A percentile compares a stretch with the other conserved stretches of the same genome.
Evolutionary conservation across 257 asterid genomes (phyloP).

Genomic region (Solanum piurae): DNA sequence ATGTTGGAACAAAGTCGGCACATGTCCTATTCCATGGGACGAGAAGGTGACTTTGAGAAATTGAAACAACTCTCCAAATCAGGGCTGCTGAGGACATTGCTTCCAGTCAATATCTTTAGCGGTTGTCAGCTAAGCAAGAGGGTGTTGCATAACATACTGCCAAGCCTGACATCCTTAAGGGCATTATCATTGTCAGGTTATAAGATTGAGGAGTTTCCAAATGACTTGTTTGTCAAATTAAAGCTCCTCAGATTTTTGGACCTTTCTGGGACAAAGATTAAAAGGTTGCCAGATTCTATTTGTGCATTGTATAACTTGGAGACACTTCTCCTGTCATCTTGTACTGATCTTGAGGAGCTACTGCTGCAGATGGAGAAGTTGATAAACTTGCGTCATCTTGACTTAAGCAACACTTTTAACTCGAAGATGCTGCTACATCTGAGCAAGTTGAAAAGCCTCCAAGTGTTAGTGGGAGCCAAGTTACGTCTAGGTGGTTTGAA

Average conservation of each 20-base stretch:
- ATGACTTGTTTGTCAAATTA: not conserved
- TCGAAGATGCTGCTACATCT: not conserved
- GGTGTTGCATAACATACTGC: not conserved
- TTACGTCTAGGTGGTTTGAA: not conserved
- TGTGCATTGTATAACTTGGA: not conserved
- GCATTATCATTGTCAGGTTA: not conserved
- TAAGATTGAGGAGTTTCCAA: not conserved
- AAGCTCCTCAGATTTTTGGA: not conserved
- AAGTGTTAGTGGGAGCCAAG: not conserved
- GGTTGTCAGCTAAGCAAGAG: not conserved
- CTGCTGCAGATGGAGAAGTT: not conserved
- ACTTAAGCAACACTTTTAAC: accelerated
- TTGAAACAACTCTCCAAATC: not conserved
- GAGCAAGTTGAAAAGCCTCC: not conserved
- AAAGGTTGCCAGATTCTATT: not conserved
- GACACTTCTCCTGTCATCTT: not conserved
- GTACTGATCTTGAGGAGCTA: not conserved
- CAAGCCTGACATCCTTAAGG: not conserved
- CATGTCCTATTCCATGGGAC: not conserved
- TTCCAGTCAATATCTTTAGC: not conserved
- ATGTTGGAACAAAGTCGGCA: not conserved
- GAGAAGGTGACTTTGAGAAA: not conserved
- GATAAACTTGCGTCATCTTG: not conserved
- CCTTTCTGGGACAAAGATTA: not conserved
- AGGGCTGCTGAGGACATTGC: not conserved